phyloP scores from a whole-genome alignment of 2,329 filamentous ascomycete genomes.

The Cryphonectria nitschkei region DNA sequence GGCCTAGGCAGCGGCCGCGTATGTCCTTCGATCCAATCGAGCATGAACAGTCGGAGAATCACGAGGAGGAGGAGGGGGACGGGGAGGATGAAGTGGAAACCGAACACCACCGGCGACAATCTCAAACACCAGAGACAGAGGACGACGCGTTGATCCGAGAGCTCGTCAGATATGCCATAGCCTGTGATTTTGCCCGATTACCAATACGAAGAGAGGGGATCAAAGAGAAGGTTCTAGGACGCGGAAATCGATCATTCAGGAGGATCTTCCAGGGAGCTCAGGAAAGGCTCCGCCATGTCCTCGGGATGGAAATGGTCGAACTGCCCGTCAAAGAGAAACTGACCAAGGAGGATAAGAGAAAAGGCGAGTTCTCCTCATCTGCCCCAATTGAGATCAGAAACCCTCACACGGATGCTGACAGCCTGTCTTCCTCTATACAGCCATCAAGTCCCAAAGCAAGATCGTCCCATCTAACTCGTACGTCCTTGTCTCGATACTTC shows the following conservation, averaged over 20 bases:
- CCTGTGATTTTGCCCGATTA: conserved; percentile 66
- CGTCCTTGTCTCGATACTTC: conserved; percentile 76
- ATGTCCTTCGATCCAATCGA: neutral
- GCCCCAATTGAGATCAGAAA: neutral
- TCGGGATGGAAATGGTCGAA: conserved; percentile 93
- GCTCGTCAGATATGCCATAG: conserved; percentile 69
- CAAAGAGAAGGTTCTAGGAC: conserved; percentile 72
- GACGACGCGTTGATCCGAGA: conserved; percentile 64
- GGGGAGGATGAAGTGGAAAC: conserved; percentile 39
- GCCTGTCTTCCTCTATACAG: conserved; percentile 27
- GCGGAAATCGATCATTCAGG: conserved; percentile 72
- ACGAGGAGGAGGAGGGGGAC: conserved; percentile 41
- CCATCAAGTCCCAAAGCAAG: conserved; percentile 51
- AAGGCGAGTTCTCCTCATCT: conserved; percentile 54
- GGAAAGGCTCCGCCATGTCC: conserved; percentile 67
- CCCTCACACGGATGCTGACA: neutral
- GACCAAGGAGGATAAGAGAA: conserved; percentile 75
- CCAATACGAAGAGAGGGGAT: conserved; percentile 66
- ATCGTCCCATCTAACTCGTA: conserved; percentile 68
- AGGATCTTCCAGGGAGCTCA: conserved; percentile 79
- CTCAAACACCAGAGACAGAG: conserved; percentile 46
- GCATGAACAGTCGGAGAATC: conserved; percentile 35
- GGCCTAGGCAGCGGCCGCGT: conserved; percentile 46
- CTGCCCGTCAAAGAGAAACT: conserved; percentile 80
- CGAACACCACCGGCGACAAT: conserved; percentile 30